Conservation (phyloP, 2,329 filamentous ascomycete species). For the Ceratocystis cacaofunesta region DNA sequence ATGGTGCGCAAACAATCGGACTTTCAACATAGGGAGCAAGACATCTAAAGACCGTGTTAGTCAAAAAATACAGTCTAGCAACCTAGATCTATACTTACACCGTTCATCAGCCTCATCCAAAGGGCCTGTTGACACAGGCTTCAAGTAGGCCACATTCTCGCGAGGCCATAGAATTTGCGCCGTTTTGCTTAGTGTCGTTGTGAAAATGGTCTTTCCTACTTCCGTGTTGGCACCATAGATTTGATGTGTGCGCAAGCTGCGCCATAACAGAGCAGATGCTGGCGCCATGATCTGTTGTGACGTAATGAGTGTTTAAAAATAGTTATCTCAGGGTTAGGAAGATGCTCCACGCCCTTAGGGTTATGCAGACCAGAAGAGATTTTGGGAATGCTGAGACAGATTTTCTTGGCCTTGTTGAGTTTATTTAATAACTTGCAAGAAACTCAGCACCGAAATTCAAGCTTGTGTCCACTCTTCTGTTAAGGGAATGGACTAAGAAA, state of each 20-base stretch:
- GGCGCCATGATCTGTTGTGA: constrained; percentile 27
- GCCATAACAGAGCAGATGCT: constrained; percentile 49
- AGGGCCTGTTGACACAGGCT: constrained; percentile 68
- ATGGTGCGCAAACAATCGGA: not conserved
- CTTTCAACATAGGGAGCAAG: not conserved
- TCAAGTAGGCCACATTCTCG: constrained; percentile 50
- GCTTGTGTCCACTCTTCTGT: not conserved
- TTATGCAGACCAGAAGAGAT: not conserved
- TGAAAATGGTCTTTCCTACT: constrained; percentile 72
- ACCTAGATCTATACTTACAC: constrained; percentile 30
- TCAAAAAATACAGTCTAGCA: not conserved
- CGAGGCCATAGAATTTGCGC: constrained; percentile 32
- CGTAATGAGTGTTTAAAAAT: not conserved
- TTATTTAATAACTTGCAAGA: not conserved
- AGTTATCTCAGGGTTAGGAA: not conserved
- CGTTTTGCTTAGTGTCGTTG: constrained; percentile 54
- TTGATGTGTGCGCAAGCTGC: constrained; percentile 53
- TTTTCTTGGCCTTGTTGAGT: not conserved
- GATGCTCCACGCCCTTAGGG: not conserved
- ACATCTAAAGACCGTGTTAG: not conserved
- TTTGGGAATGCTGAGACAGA: not conserved
- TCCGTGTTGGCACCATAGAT: constrained; percentile 74
- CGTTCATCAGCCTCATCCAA: constrained; percentile 53
- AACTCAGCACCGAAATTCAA: not conserved
- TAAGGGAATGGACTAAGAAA: not conserved